A percentile compares a stretch with the other conserved stretches of the same genome.
Evolutionary conservation across 2,329 filamentous ascomycete species (phyloP).

Genomic region (Zymoseptoria pseudotritici): DNA sequence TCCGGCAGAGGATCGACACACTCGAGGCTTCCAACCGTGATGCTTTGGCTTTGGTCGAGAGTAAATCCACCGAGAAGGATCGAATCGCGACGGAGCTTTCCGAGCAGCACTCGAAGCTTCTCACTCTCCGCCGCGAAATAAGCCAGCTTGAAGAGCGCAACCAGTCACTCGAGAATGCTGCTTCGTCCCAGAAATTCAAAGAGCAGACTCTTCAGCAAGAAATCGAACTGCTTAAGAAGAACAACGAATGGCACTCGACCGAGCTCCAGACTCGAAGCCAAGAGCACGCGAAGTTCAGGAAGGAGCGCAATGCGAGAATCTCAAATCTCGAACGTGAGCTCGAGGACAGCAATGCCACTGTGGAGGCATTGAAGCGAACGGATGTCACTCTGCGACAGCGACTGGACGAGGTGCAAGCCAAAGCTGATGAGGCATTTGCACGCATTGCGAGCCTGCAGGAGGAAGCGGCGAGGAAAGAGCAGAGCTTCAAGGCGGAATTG

Average conservation of each 20-base stretch:
- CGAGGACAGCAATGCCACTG: slow-evolving; percentile 71
- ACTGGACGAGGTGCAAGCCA: slow-evolving; percentile 75
- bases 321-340: slow-evolving; percentile 80
- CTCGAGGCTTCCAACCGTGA: slow-evolving; percentile 91
- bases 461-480: slow-evolving; percentile 70
- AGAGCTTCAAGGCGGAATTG: slow-evolving; percentile 79
- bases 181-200: slow-evolving; percentile 77
- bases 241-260: slow-evolving; percentile 85
- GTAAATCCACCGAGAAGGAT: slow-evolving; percentile 81
- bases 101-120: slow-evolving; percentile 78
- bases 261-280: slow-evolving; percentile 85
- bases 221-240: slow-evolving; percentile 77
- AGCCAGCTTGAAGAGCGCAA: slow-evolving; percentile 73
- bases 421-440: slow-evolving; percentile 73
- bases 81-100: slow-evolving; percentile 79
- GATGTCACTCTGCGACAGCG: slow-evolving; percentile 75
- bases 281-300: slow-evolving; percentile 83
- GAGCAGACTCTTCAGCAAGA: slow-evolving; percentile 88
- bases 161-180: slow-evolving; percentile 71
- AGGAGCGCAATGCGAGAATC: slow-evolving; percentile 87
- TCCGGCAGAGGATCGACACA: slow-evolving; percentile 75
- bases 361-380: slow-evolving; percentile 69
- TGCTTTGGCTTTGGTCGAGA: slow-evolving; percentile 78
- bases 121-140: slow-evolving; percentile 76
- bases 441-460: slow-evolving; percentile 83